These are phyloP conservation scores for Aspergillus flavus DNA, from an alignment of 2,329 filamentous ascomycete genomes.

Conservation along the genomic window DNA sequence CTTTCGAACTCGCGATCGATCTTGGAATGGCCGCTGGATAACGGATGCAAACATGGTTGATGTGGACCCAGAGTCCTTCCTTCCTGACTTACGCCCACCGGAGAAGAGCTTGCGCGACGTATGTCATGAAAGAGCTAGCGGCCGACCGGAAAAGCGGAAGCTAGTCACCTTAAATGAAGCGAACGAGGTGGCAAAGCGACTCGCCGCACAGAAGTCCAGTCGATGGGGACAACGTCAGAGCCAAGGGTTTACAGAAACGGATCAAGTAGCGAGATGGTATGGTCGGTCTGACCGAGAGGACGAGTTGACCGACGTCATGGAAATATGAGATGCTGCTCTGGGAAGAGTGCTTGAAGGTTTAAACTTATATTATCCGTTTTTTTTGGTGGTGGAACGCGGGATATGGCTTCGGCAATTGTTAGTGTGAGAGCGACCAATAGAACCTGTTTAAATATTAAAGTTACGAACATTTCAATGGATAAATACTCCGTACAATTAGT, in stretches of 20 bases:
- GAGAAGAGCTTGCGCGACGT: slow-evolving; percentile 39
- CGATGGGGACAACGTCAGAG: not conserved
- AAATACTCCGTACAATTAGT: not conserved
- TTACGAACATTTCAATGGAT: not conserved
- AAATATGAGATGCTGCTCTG: not conserved
- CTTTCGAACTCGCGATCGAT: not conserved
- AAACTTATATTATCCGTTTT: not conserved
- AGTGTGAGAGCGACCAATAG: not conserved
- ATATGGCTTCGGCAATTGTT: not conserved
- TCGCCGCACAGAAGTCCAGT: slow-evolving; percentile 32
- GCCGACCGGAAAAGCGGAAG: slow-evolving; percentile 46
- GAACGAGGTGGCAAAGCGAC: slow-evolving; percentile 61
- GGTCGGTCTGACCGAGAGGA: not conserved
- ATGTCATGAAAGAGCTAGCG: slow-evolving; percentile 34
- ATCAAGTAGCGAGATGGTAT: slow-evolving; percentile 16
- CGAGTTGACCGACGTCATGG: not conserved
- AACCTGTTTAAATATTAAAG: not conserved
- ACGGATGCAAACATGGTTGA: not conserved
- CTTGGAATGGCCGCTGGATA: not conserved
- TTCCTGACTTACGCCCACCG: slow-evolving; percentile 6
- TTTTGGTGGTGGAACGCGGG: not conserved
- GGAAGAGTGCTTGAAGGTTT: not conserved
- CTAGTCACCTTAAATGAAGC: slow-evolving; percentile 62
- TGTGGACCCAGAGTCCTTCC: slow-evolving; percentile 11
- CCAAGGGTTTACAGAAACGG: slow-evolving; percentile 10